Percentiles rank a stretch among this genome's conserved stretches.
Evolutionary conservation across 2,329 filamentous ascomycete species (phyloP).

Genomic region (Chaetomium sp.): DNA sequence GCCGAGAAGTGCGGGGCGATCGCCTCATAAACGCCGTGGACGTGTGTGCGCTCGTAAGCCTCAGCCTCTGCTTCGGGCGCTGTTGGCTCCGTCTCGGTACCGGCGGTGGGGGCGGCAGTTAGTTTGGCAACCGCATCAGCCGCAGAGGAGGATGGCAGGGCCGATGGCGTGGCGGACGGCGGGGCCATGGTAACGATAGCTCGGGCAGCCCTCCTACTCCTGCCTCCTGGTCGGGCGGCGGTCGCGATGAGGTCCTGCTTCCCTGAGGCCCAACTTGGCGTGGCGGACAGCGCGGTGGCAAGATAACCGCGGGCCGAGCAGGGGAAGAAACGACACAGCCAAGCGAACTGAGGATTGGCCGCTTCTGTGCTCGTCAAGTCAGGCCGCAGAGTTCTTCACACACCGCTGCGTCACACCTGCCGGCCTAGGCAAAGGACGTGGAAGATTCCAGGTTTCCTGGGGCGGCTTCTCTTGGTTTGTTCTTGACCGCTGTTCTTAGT

Average conservation of each 20-base stretch:
- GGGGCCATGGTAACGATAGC: constrained; percentile 21
- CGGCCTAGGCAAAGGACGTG: neutral
- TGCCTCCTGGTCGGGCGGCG: constrained; percentile 7
- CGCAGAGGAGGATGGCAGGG: constrained; percentile 34
- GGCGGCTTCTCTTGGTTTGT: neutral
- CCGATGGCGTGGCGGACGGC: constrained; percentile 26
- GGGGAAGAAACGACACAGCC: neutral
- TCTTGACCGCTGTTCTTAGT: constrained; percentile 29
- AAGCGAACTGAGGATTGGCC: constrained; percentile 11
- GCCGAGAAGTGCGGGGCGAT: constrained; percentile 84
- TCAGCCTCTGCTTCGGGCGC: constrained; percentile 45
- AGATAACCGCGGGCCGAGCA: constrained; percentile 1
- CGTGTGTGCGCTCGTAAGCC: constrained; percentile 80
- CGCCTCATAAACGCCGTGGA: constrained; percentile 88
- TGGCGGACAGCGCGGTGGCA: constrained; percentile 13
- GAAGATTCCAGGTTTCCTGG: neutral
- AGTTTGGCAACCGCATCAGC: constrained; percentile 34
- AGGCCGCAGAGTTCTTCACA: constrained; percentile 12
- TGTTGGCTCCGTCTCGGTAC: constrained; percentile 24
- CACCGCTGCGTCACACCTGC: constrained; percentile 17
- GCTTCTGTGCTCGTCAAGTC: constrained; percentile 15
- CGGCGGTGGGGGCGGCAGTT: constrained; percentile 26
- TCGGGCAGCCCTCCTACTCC: neutral
- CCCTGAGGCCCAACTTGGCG: constrained; percentile 21
- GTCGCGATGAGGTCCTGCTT: constrained; percentile 9